Evolutionary conservation across 352 stramenopile genomes (phyloP).

Genomic region (Pythium insidiosum): DNA sequence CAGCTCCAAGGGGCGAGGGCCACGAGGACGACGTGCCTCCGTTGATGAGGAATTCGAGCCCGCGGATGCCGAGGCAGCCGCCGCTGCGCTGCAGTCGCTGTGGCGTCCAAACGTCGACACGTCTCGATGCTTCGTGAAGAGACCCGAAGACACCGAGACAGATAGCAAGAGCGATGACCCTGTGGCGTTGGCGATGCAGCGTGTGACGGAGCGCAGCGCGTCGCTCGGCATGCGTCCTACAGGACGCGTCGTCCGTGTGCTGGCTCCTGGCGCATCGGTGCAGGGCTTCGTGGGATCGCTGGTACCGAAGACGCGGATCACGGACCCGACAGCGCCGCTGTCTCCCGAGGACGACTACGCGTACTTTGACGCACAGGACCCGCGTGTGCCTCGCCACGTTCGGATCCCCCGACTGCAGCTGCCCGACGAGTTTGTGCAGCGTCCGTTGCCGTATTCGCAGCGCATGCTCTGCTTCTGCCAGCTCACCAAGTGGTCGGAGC

Average conservation of each 20-base stretch:
- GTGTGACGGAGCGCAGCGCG: constrained; percentile 3
- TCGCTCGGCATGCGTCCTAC: constrained; percentile 30
- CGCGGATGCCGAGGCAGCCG: background rate
- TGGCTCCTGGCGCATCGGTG: constrained; percentile 42
- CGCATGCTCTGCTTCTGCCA: constrained; percentile 71
- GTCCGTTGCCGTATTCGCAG: constrained; percentile 48
- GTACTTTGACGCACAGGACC: constrained; percentile 68
- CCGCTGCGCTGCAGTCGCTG: constrained; percentile 5
- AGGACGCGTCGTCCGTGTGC: constrained; percentile 60
- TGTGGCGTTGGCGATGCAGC: background rate
- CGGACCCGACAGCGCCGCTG: constrained; percentile 22
- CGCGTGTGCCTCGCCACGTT: constrained; percentile 53
- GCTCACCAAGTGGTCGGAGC: constrained; percentile 51
- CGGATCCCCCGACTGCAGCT: constrained; percentile 63
- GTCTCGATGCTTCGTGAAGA: constrained; percentile 10
- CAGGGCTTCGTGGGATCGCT: constrained; percentile 56
- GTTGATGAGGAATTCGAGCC: background rate
- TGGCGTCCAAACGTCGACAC: constrained; percentile 13
- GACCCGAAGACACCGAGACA: too few species aligned
- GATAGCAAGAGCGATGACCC: too few species aligned
- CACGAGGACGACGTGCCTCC: constrained; percentile 1
- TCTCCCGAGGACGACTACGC: constrained; percentile 46
- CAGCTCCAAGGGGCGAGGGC: constrained; percentile 11
- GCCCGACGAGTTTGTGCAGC: constrained; percentile 53
- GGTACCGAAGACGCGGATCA: constrained; percentile 39